These are phyloP conservation scores for Monilinia aucupariae DNA, from an alignment of 2,329 filamentous ascomycete species.

Conservation along the genomic window DNA sequence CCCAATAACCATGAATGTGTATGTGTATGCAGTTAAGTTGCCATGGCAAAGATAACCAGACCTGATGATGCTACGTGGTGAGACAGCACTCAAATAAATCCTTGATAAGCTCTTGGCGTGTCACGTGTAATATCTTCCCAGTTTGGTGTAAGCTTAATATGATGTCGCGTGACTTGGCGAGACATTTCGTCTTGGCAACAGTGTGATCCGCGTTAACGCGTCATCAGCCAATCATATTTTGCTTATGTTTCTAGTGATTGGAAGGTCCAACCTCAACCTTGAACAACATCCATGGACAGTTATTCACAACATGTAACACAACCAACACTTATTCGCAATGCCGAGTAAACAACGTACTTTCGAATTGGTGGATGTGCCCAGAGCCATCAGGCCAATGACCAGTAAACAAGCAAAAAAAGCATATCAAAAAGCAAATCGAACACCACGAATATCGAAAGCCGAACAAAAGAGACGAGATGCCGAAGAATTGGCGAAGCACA, in stretches of 20 bases:
- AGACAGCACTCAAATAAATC: no score
- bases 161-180: neutral
- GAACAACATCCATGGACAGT: neutral
- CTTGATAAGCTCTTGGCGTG: no score
- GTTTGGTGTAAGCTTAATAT: no score
- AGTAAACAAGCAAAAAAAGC: slow-evolving; percentile 45
- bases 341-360: slow-evolving; percentile 31
- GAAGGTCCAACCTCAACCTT: neutral
- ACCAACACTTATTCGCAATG: neutral
- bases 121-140: no score
- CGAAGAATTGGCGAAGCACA: slow-evolving; percentile 38
- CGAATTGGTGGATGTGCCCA: slow-evolving; percentile 37
- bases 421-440: slow-evolving; percentile 41
- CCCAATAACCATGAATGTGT: no score
- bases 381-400: slow-evolving; percentile 42
- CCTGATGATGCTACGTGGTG: no score
- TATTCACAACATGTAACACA: neutral
- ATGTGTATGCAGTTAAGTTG: no score
- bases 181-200: neutral
- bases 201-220: neutral
- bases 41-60: no score
- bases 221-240: neutral
- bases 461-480: slow-evolving; percentile 38
- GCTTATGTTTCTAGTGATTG: neutral
- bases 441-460: slow-evolving; percentile 39